Base-by-base conservation (phyloP, 768 basidiomycete species). In the Mycena alexandri region DNA sequence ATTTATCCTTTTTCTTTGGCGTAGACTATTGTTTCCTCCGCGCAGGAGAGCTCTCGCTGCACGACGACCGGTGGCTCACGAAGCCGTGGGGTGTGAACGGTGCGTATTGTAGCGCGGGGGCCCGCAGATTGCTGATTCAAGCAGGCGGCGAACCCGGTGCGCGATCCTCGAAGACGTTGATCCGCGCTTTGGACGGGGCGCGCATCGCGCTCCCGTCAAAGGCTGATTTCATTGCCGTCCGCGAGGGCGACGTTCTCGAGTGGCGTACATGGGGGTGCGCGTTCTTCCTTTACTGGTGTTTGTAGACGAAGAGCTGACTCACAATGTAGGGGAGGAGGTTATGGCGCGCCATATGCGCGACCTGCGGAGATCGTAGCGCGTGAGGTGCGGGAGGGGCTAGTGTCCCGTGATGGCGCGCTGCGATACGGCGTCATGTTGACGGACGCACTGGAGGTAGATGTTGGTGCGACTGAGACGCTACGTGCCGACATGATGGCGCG, bases 41-140 rank as follows among this genome's bases (percentile, higher is more conserved):
- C 48, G 58, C 61, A 25, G 77, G 77, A 8, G 74, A 73, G 33
- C 72, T 78, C 38, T 77, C 77, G 48, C 43, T 78, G 5, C 77
- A 78, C 65, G 77, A 78, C 56, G 77, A 78, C 43, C 73, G 77
- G 6, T 78, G 77, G 75, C 72, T 75, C 47, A 78, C 77, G 12
- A 77, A 76, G 59, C 77, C 77, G n/a, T 78, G 77, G 77, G 77
- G 77, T 44, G 77, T 78, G n/a, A 75, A 78, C 61, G 77, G 76
- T 52, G 25, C 16, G 48, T 48, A 10, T 9, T 59, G 36, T 6
- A 29, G 21, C 7, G 44, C 16, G 3, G 14, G 4, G 11, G 19
- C n/a, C 12, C 5, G 13, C 24, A 5, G 34, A 11, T 25, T 44
- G 41, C 50, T 44, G 14, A 65, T 22, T 22, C 11, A 42, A 53